Base-by-base conservation (phyloP, 345 rosid species). In the Psidium guajava region DNA sequence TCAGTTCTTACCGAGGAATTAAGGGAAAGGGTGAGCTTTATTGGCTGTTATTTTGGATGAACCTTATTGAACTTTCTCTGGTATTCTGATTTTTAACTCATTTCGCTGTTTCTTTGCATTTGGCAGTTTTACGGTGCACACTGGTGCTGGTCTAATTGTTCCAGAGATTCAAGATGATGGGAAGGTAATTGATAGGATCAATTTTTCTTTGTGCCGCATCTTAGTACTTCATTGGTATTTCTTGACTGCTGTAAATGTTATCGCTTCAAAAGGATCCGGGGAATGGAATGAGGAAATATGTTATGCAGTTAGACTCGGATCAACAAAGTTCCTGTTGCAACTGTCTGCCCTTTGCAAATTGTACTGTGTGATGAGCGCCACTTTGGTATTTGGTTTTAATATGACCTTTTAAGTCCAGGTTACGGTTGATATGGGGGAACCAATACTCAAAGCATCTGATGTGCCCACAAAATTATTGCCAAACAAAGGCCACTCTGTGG, bases 401-500 rank as follows among this genome's bases (percentile, higher is more conserved):
- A 20, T 0, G 53, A 36, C 57, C 47, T 49, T 47, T 28, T 86
- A n/a, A 87, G 73, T 83, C 86, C 91, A 96, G 95, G 99, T 95
- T 88, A 94, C 88, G 88, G 99, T 98, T 88, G 99, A 98, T 83
- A 98, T 96, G 99, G 99, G 99, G 4, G 92, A 90, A 86, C 99
- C 99, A 3, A 89, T 94, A 80, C 98, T 98, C 82, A 94, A 88
- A 90, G 95, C 98, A 50, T 83, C 93, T 42, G 98, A 94, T 86
- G 96, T 96, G 61, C 99, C 99, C 16, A 95, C 99, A 20, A 92
- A 83, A 64, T 88, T 98, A 86, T 82, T 91, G 6, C 92, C 97
- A 54, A 98, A 95, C 87, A 88, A 93, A 87, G 92, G 75, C 75
- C 91, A 85, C 56, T 89, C 95, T 88, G 95, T 90, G 85, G 96